Base-by-base conservation (phyloP, 306 rosid species). In the Cucumis hystrix region DNA sequence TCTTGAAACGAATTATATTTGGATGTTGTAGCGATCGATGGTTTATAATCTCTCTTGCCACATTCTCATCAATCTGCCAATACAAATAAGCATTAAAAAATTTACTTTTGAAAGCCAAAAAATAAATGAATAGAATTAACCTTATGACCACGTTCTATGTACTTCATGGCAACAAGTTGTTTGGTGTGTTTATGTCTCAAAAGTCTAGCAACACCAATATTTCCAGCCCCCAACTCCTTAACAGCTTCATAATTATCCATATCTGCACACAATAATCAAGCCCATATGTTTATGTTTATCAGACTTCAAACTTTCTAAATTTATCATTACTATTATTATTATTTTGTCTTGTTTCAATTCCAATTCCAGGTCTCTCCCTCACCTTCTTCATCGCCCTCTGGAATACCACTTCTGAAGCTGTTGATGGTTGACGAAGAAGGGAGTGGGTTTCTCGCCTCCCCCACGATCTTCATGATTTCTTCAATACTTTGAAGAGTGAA, bases 401-500 rank as follows among this genome's bases (percentile, higher is more conserved):
- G 87, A 3, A 80, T 83, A 54, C 87, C 96, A 89, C 91, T 85
- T 47, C 92, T 78, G 64, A 88, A 90, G 61, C 91, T 91, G 49
- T 78, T 81, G 74, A 88, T 51, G 18, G 86, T 77, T 75, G 69
- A 83, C 9, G 92, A 87, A 13, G 85, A 71, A 28, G 92, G 89
- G 74, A 87, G 90, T 0, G 87, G 88, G 65, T 80, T 88, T 81
- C 91, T 90, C 8, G 96, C 96, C 82, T 90, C 96, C 81, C 82
- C 89, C 43, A 90, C 91, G 52, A 90, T 88, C 82, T 82, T 90
- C 96, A 85, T 90, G 56, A 90, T 83, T 60, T 88, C 91, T 0
- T 90, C 96, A 75, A 74, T 86, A 8, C 86, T 87, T 67, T 90
- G 96, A 15, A 84, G 79, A 62, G 86, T 84, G 72, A 88, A 90